These are phyloP conservation scores for Fusarium tricinctum DNA, from an alignment of 2,329 filamentous ascomycete genomes.

Conservation along the genomic window DNA sequence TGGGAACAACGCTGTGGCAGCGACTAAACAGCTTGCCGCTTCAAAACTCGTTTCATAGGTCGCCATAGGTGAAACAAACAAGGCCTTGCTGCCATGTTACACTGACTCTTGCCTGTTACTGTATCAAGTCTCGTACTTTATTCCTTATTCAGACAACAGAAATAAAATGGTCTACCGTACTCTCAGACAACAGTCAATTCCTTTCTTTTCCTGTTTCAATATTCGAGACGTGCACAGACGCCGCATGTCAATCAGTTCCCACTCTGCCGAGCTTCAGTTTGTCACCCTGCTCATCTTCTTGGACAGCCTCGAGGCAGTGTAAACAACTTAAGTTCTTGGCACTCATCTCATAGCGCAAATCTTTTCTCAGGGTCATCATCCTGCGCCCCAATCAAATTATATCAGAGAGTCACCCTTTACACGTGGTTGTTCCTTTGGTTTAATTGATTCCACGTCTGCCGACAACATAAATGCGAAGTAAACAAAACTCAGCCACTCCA, in stretches of 20 bases:
- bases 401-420: conserved; percentile 29
- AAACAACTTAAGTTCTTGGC: conserved; percentile 30
- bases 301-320: conserved; percentile 21
- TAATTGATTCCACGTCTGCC: conserved; percentile 9
- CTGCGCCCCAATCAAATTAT: conserved; percentile 36
- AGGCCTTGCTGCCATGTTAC: background rate
- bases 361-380: conserved; percentile 29
- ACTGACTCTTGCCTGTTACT: background rate
- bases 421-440: conserved; percentile 28
- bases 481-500: background rate
- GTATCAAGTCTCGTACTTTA: background rate
- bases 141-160: background rate
- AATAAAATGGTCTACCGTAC: background rate
- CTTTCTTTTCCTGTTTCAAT: background rate
- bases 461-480: background rate
- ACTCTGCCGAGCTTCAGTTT: conserved; percentile 3
- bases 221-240: conserved; percentile 1
- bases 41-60: conserved; percentile 2
- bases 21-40: background rate
- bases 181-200: background rate
- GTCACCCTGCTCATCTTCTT: conserved; percentile 3
- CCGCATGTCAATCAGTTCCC: conserved; percentile 1
- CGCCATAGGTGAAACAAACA: background rate
- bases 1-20: conserved; percentile 16
- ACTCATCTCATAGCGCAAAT: conserved; percentile 34